Conservation (phyloP, 1,284 basidiomycete species). For the Apiotrichum mycotoxinovorans region DNA sequence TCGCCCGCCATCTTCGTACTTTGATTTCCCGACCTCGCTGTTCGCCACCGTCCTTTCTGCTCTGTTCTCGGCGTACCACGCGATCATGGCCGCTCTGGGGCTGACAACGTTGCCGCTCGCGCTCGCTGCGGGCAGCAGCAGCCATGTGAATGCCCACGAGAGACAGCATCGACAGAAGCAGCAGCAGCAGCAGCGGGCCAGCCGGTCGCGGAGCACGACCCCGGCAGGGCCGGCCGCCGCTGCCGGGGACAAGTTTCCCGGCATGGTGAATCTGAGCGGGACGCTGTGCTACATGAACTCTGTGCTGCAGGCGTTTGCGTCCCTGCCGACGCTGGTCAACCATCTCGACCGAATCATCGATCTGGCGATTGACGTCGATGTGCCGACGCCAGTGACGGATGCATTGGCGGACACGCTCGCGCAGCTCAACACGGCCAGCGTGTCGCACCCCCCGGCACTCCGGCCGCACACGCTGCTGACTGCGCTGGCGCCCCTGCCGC, state of each 20-base stretch:
- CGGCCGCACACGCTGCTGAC: constrained; percentile 68
- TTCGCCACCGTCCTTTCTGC: constrained; percentile 3
- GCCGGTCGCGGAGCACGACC: background rate
- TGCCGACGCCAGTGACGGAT: constrained; percentile 77
- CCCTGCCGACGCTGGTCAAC: constrained; percentile 68
- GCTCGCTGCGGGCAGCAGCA: background rate
- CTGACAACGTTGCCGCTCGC: background rate
- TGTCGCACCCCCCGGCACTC: constrained; percentile 57
- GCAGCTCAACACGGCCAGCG: constrained; percentile 70
- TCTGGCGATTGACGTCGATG: constrained; percentile 68
- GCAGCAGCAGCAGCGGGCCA: too few species aligned
- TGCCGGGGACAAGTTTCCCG: constrained; percentile 58
- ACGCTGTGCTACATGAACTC: constrained; percentile 95
- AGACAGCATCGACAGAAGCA: background rate
- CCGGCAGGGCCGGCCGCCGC: background rate
- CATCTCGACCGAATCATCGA: constrained; percentile 68
- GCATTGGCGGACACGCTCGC: constrained; percentile 64
- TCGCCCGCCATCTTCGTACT: background rate
- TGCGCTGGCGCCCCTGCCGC: constrained; percentile 61
- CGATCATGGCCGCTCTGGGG: constrained; percentile 11
- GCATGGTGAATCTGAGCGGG: constrained; percentile 87
- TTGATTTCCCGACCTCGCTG: background rate
- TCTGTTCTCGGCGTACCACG: background rate
- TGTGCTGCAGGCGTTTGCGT: constrained; percentile 83
- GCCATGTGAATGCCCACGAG: background rate